Evolutionary conservation across 208 protist species (phyloP), one percentile per base, ranked within the genome.

Genomic region (Jaenimonas drosophilae): DNA sequence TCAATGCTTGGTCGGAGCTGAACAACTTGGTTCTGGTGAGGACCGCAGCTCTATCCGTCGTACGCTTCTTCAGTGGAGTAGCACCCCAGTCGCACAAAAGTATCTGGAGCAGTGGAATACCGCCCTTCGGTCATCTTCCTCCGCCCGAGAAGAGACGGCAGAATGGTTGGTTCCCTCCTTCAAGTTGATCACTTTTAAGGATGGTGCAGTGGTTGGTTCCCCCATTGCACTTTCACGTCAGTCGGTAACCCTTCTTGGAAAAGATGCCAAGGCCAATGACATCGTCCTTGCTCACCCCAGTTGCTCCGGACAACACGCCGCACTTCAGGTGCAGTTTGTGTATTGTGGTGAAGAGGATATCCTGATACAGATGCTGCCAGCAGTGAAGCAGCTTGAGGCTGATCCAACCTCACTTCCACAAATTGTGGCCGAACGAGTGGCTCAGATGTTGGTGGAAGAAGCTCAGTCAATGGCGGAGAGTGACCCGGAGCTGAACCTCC

Each of bases 221-320:
- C 54, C 76, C 41, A 37, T 45, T 2, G 49, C 54, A 19, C 24
- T 88, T 6, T 68, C 69, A 1, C 36, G 49, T 29, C 69, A 71
- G 34, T 59, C 76, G 0, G 64, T 84, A 16, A 84, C 76, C 30
- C 64, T 93, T 5, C 12, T 84, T 1, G 84, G 84, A 0, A 83
- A 76, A 28, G 79, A 88, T 17, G 50, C 56, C 3, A 41, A 21
- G 3, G 28, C 86, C 19, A 82, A 73, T 46, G 79, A 93, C 47
- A 56, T 88, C 20, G 49, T 44, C 4, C 50, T 84, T 0, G 77
- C 78, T 14, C 84, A 93, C 67, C 69, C 69, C 0, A 86, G 76
- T 50, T 93, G 84, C 58, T 93, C 84, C 9, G 48, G 49, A 0
- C 84, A 93, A 46, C 84, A 93, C 59, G 84, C 84, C 5, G 70